These are phyloP conservation scores for Dendrocalamus latiflorus DNA, from an alignment of 202 grass and related monocot genomes.

Conservation along the genomic window DNA sequence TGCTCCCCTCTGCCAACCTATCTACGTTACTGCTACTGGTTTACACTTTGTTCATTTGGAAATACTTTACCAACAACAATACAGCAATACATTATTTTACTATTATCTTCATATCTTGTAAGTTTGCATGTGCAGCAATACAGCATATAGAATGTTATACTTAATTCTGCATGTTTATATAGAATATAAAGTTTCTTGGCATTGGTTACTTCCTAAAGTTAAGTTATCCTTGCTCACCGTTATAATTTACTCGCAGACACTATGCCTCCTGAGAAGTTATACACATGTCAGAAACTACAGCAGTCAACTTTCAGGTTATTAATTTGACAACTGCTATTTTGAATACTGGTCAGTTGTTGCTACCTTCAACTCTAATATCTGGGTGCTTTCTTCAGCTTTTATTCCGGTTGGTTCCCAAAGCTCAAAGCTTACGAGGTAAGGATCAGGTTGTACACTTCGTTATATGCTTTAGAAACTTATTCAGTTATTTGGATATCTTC, in stretches of 20 bases:
- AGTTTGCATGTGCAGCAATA: neutral
- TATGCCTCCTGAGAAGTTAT: slow-evolving; percentile 59
- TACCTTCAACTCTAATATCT: neutral
- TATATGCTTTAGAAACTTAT: neutral
- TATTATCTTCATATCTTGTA: too few species aligned
- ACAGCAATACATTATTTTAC: neutral
- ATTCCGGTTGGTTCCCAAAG: slow-evolving; percentile 32
- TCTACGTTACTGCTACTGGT: neutral
- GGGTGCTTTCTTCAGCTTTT: slow-evolving; percentile 21
- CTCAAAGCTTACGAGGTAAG: slow-evolving; percentile 38
- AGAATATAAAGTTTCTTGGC: neutral
- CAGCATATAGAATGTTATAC: neutral
- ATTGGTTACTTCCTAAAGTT: neutral
- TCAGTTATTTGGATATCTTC: neutral
- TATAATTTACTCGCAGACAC: slow-evolving; percentile 36
- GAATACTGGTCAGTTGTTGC: neutral
- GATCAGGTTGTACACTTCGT: neutral
- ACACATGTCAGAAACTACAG: slow-evolving; percentile 61
- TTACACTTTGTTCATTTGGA: too few species aligned
- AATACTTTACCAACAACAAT: neutral
- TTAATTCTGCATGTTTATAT: neutral
- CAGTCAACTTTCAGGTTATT: slow-evolving; percentile 64
- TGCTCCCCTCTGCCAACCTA: neutral
- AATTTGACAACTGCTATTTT: neutral
- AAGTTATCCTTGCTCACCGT: neutral